Evolutionary conservation across 1,284 basidiomycete species (phyloP).

Genomic region (Somion occarium): DNA sequence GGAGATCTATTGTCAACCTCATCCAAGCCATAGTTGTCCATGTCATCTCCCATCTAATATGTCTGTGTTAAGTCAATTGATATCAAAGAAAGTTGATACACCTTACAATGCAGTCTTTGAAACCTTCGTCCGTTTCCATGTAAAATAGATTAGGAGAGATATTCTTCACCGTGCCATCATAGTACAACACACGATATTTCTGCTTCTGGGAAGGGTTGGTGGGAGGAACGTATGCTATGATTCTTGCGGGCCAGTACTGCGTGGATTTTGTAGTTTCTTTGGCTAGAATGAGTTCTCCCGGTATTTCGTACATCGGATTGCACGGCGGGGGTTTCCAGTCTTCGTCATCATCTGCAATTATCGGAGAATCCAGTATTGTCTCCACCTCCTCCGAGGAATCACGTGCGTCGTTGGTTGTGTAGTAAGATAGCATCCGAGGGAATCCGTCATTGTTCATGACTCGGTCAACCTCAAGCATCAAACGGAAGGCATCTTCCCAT

Average conservation of each 20-base stretch:
- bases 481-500: constrained; percentile 28
- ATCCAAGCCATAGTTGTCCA: constrained; percentile 39
- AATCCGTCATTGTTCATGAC: constrained; percentile 25
- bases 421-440: constrained; percentile 22
- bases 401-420: constrained; percentile 4
- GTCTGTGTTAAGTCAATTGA: constrained; percentile 6
- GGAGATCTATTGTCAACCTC: constrained; percentile 37
- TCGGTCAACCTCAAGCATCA: constrained; percentile 27
- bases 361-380: neutral
- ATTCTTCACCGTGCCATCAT: constrained; percentile 41
- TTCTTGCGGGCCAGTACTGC: constrained; percentile 60
- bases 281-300: constrained; percentile 62
- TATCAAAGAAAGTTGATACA: constrained; percentile 2
- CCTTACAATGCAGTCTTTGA: constrained; percentile 45
- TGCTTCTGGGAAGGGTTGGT: constrained; percentile 27
- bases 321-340: constrained; percentile 36
- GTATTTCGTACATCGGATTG: constrained; percentile 49
- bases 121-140: constrained; percentile 49
- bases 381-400: constrained; percentile 9
- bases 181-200: constrained; percentile 49
- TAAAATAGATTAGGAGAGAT: constrained; percentile 51
- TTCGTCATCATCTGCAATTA: constrained; percentile 6
- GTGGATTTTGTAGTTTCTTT: constrained; percentile 33
- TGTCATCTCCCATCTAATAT: constrained; percentile 49
- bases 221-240: constrained; percentile 51